phyloP scores from a whole-genome alignment of 1,284 basidiomycete genomes.

The Coniferiporia weirii region DNA sequence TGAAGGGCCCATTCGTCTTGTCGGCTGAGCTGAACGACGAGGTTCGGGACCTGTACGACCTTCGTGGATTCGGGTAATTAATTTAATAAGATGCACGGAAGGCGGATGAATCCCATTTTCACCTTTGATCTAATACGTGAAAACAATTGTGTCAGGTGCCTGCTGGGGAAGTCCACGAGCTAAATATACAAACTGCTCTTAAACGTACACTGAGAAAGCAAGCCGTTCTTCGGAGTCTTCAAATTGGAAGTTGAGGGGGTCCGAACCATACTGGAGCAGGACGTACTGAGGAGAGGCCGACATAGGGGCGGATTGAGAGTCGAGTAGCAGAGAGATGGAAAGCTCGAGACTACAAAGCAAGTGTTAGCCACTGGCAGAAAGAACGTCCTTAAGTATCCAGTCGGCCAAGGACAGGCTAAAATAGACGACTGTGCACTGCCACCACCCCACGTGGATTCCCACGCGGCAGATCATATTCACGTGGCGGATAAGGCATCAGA shows the following conservation, averaged over 20 bases:
- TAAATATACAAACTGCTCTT: not conserved
- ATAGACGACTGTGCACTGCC: conserved; percentile 5
- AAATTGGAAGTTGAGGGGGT: conserved; percentile 55
- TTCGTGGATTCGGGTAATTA: not conserved
- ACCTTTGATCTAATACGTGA: not conserved
- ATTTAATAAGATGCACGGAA: not conserved
- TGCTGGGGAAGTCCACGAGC: not conserved
- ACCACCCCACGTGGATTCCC: conserved; percentile 10
- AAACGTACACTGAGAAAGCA: conserved; percentile 62
- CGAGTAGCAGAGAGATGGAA: conserved; percentile 5
- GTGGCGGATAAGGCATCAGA: conserved; percentile 12
- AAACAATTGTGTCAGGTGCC: not conserved
- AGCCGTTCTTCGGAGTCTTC: conserved; percentile 54
- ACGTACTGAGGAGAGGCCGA: conserved; percentile 38
- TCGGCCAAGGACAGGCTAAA: not conserved
- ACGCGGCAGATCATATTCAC: conserved; percentile 9
- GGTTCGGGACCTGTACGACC: conserved; percentile 41
- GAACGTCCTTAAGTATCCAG: conserved; percentile 3
- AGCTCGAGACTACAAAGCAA: conserved; percentile 1
- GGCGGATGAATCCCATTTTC: not conserved
- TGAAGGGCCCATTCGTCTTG: conserved; percentile 60
- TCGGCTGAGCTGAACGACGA: conserved; percentile 55
- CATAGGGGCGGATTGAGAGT: conserved; percentile 17
- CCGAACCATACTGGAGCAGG: conserved; percentile 58
- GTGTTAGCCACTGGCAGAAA: conserved; percentile 12